Evolutionary conservation across 139 green algal species (phyloP), one percentile per base, ranked within the genome.

Genomic region (Coelastrella sp.): DNA sequence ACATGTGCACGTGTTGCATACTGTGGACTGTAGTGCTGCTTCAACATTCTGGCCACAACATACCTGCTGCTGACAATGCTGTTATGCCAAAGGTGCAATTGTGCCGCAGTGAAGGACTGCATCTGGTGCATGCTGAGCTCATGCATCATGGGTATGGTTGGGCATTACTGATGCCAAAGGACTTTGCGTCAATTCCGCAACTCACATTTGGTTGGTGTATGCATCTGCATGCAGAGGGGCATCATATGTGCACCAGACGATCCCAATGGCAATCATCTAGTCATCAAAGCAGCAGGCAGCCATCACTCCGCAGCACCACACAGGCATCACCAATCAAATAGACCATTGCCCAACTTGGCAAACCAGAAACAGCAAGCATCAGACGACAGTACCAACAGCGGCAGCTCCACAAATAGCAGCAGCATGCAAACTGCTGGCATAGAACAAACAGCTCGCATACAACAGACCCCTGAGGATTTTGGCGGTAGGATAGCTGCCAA

Each of bases 181-280:
- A 21, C 11, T 53, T 21, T 73, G 64, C 64, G n/a, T n/a, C n/a
- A n/a, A 38, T 41, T n/a, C 64, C 27, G 59, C 11, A 67, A 30
- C 1, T 48, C 43, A 38, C 17, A 5, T 9, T 21, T 13, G 48
- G 6, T n/a, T n/a, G n/a, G n/a, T n/a, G n/a, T n/a, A n/a, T n/a
- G 30, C 6, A 25, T 32, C 9, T 48, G 4, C 23, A 3, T 63
- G 43, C 48, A 81, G 73, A 43, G 71, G 27, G 71, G 71, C 35
- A 15, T 79, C 27, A 41, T 45, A n/a, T 17, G 32, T 13, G n/a
- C 38, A 19, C 41, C 73, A 25, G 15, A 23, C 21, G 73, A 81
- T 25, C 50, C 73, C 5, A 41, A 81, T 35, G 73, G 73, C 17
- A 48, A 81, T 21, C 48, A 81, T 35, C 19, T 81, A 21, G 73